A percentile compares a stretch with the other conserved stretches of the same genome.
Evolutionary conservation across 129 eudicot genomes (phyloP).

Genomic region (Flaveria sonorensis): DNA sequence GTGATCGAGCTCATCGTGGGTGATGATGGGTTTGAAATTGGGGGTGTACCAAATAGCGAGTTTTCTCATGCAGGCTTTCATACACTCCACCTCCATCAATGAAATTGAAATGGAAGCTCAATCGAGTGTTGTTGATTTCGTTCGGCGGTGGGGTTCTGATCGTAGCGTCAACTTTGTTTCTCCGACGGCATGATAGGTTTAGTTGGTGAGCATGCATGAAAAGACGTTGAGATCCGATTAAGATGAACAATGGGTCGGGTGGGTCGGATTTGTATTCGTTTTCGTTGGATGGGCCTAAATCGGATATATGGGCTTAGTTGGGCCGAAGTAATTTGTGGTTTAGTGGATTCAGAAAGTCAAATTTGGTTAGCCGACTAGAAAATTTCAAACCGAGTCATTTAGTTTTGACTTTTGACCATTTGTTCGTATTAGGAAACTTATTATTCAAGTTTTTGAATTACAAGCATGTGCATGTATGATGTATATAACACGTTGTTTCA

Average conservation of each 20-base stretch:
- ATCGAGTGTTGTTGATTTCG: not conserved
- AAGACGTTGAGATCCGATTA: not conserved
- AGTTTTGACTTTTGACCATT: not conserved
- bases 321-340: not conserved
- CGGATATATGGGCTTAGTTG: too few species aligned
- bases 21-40: slow-evolving; percentile 50
- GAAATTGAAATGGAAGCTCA: not conserved
- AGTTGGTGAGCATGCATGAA: slow-evolving; percentile 29
- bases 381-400: not conserved
- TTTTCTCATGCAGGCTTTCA: slow-evolving; percentile 45
- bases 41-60: slow-evolving; percentile 53
- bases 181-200: not conserved
- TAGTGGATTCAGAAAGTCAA: not conserved
- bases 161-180: slow-evolving; percentile 35
- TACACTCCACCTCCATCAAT: slow-evolving; percentile 31
- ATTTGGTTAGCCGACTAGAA: not conserved
- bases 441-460: not conserved
- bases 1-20: slow-evolving; percentile 53
- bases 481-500: too few species aligned
- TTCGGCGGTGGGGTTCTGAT: not conserved
- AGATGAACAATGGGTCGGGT: not conserved
- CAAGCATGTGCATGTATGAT: not conserved
- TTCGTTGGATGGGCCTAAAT: not conserved
- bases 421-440: not conserved
- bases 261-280: not conserved